phyloP scores from a whole-genome alignment of 2,329 filamentous ascomycete genomes.

The Beauveria bassiana region DNA sequence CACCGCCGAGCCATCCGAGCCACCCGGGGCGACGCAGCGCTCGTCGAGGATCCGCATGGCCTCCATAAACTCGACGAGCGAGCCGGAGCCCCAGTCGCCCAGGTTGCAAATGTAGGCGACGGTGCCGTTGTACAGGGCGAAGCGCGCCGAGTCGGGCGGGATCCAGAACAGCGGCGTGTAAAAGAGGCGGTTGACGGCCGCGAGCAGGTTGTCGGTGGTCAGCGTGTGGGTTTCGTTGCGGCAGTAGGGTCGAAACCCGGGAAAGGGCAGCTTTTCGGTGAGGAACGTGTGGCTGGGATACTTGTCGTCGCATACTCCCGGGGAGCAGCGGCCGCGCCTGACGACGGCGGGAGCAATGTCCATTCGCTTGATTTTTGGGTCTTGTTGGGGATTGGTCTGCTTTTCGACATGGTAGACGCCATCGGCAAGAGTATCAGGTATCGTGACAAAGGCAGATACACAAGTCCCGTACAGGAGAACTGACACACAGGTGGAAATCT shows the following conservation, averaged over 20 bases:
- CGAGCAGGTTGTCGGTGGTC: constrained; percentile 1
- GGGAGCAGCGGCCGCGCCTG: not conserved
- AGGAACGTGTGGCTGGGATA: not conserved
- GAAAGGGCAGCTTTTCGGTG: not conserved
- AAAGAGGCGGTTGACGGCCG: constrained; percentile 11
- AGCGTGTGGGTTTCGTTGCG: not conserved
- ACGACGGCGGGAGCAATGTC: not conserved
- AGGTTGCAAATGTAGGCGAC: constrained; percentile 12
- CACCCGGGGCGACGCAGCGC: not conserved
- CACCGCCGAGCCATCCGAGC: not conserved
- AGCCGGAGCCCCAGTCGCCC: constrained; percentile 5
- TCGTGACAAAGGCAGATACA: not conserved
- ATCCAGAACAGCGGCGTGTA: constrained; percentile 12
- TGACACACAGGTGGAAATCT: not conserved
- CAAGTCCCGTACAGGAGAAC: not conserved
- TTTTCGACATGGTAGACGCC: not conserved
- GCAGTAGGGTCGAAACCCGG: not conserved
- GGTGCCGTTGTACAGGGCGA: constrained; percentile 6
- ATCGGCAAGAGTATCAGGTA: not conserved
- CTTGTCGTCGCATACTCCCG: too few relatives aligned
- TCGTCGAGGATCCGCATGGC: constrained; percentile 9
- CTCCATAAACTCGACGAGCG: constrained; percentile 13
- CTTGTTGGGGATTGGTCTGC: not conserved
- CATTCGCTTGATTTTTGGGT: not conserved
- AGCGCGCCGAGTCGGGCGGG: constrained; percentile 4